Conservation (phyloP, 352 stramenopile species). For the Globisporangium acanthophoron region DNA sequence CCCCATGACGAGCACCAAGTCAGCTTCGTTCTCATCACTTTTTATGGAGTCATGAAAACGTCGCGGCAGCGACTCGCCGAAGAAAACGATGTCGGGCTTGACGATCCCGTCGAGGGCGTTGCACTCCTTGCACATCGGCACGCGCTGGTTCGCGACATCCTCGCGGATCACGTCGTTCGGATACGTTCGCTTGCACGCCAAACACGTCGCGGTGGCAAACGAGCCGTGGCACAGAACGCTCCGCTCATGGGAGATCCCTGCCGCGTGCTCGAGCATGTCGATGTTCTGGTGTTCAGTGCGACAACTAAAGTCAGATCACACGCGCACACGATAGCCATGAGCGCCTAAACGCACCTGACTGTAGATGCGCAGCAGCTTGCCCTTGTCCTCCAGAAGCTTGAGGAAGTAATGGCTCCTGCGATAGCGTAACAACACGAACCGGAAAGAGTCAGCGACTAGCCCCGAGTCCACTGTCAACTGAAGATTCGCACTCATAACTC, state of each 20-base stretch:
- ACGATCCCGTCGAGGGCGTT: slow-evolving; percentile 85
- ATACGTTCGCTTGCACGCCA: slow-evolving; percentile 82
- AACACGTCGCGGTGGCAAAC: slow-evolving; percentile 90
- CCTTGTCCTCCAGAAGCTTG: slow-evolving; percentile 89
- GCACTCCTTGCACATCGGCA: slow-evolving; percentile 81
- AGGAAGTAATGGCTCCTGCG: slow-evolving; percentile 94
- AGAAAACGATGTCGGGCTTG: slow-evolving; percentile 99
- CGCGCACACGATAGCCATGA: background rate
- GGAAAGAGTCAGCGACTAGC: background rate
- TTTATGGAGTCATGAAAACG: slow-evolving; percentile 88
- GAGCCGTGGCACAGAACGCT: slow-evolving; percentile 94
- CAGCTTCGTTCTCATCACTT: slow-evolving; percentile 75
- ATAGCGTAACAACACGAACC: background rate
- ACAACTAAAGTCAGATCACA: background rate
- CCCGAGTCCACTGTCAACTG: background rate
- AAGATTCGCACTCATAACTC: background rate
- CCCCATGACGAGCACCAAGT: slow-evolving; percentile 99
- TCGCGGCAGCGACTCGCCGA: slow-evolving; percentile 92
- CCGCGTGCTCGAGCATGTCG: slow-evolving; percentile 94
- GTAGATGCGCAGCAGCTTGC: slow-evolving; percentile 93
- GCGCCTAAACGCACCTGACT: slow-evolving; percentile 40
- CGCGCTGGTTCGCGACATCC: slow-evolving; percentile 61
- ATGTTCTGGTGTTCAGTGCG: slow-evolving; percentile 90
- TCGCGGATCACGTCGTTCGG: slow-evolving; percentile 83
- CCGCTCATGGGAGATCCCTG: slow-evolving; percentile 88